These are phyloP conservation scores for Yamadazyma insecticola DNA, from an alignment of 805 yeast species.

Conservation along the genomic window DNA sequence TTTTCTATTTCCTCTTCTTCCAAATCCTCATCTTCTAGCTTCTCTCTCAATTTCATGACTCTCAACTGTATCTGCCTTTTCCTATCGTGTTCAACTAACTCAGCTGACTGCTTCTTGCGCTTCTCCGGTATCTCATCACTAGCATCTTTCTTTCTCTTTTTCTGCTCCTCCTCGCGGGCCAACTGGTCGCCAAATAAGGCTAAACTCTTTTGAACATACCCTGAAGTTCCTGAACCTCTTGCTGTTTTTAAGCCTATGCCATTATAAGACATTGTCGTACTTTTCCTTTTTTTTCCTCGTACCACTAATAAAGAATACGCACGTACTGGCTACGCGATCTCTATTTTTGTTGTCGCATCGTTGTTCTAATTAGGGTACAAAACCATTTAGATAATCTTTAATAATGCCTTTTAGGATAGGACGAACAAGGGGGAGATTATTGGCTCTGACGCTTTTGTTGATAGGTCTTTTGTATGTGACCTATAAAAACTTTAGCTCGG, in stretches of 20 bases:
- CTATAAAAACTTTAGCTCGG: conserved; percentile 1
- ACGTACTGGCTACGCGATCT: too few relatives aligned
- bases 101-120: conserved; percentile 19
- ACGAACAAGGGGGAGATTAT: too few relatives aligned
- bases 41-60: conserved; percentile 48
- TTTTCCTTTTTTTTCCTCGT: neutral
- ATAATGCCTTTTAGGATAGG: too few relatives aligned
- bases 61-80: conserved; percentile 39
- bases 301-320: too few relatives aligned
- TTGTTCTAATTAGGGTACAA: too few relatives aligned
- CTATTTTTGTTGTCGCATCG: too few relatives aligned
- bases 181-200: conserved; percentile 18
- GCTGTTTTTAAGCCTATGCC: conserved; percentile 22
- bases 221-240: conserved; percentile 62
- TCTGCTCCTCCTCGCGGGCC: conserved; percentile 17
- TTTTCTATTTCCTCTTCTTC: conserved; percentile 26
- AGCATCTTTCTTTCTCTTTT: conserved; percentile 3
- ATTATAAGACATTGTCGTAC: conserved; percentile 6
- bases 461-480: conserved; percentile 3
- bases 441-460: neutral
- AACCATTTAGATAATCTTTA: too few relatives aligned
- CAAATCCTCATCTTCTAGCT: conserved; percentile 44
- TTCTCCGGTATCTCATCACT: conserved; percentile 10
- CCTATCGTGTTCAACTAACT: conserved; percentile 28
- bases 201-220: conserved; percentile 48